Evolutionary conservation across 176 grass and related monocot genomes (phyloP).

Genomic region (Tuctoria greenei): DNA sequence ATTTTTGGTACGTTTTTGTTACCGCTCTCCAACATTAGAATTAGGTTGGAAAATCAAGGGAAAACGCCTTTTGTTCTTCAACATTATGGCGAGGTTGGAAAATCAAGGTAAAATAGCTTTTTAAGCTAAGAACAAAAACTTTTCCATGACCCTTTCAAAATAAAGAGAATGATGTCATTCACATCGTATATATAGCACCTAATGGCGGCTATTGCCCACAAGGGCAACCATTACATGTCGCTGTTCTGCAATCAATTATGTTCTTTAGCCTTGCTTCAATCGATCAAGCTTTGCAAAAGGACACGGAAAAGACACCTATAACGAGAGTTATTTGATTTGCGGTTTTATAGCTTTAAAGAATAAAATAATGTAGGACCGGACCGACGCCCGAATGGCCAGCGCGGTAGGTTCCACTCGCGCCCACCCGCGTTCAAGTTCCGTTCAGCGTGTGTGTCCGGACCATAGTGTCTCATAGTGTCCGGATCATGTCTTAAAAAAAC

Average conservation of each 20-base stretch:
- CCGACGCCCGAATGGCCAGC: no score
- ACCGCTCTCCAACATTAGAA: no score
- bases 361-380: no score
- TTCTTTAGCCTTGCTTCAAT: slow-evolving; percentile 19
- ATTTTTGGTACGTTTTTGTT: neutral
- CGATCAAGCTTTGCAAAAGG: slow-evolving; percentile 24
- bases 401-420: no score
- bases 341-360: neutral
- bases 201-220: no score
- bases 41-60: no score
- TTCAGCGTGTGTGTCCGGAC: no score
- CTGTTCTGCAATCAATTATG: slow-evolving; percentile 6
- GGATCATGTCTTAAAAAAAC: no score
- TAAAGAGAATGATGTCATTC: neutral
- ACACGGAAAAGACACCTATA: neutral
- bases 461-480: no score
- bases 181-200: neutral
- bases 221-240: neutral
- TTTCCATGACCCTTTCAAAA: neutral
- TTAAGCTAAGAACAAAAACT: neutral
- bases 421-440: no score
- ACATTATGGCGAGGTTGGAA: neutral
- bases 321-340: slow-evolving; percentile 15
- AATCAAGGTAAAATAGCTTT: neutral
- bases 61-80: neutral